Conservation (phyloP, 2,329 filamentous ascomycete species). For the Endocalyx cinctus region DNA sequence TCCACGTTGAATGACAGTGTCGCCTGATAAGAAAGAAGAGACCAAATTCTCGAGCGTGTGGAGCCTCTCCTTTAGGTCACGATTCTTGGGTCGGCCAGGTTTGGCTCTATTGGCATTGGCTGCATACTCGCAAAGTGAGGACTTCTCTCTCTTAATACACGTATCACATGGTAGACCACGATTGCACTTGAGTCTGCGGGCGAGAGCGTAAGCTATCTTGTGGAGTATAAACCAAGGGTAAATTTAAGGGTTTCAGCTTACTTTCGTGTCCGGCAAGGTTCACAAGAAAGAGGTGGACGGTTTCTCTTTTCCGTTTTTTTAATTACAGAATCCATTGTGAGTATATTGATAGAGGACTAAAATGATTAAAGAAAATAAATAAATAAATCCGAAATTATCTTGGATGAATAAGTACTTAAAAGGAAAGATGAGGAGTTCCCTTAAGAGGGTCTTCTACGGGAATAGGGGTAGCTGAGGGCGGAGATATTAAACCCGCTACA, state of each 20-base stretch:
- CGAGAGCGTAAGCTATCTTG: neutral
- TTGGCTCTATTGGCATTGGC: conserved; percentile 20
- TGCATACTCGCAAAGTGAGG: conserved; percentile 23
- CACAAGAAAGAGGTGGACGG: conserved; percentile 29
- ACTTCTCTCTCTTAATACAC: conserved; percentile 22
- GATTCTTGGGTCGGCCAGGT: conserved; percentile 2
- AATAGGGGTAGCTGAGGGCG: too few species aligned
- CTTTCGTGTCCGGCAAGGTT: conserved; percentile 30
- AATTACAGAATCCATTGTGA: conserved; percentile 3
- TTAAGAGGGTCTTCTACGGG: too few species aligned
- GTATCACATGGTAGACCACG: conserved; percentile 26
- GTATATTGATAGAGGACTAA: neutral
- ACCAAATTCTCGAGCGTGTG: conserved; percentile 26
- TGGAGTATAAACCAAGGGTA: too few species aligned
- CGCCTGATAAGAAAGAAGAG: conserved; percentile 12
- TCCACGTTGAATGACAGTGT: conserved; percentile 3
- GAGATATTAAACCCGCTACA: conserved; percentile 10
- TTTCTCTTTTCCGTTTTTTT: conserved; percentile 28
- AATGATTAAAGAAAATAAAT: too few species aligned
- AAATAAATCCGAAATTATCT: too few species aligned
- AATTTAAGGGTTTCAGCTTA: too few species aligned
- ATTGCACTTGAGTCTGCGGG: conserved; percentile 27
- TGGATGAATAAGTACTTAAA: too few species aligned
- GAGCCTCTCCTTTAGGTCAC: conserved; percentile 19
- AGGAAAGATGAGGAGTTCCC: too few species aligned